Conservation (phyloP, 768 basidiomycete genomes). For the Mycena indigotica region DNA sequence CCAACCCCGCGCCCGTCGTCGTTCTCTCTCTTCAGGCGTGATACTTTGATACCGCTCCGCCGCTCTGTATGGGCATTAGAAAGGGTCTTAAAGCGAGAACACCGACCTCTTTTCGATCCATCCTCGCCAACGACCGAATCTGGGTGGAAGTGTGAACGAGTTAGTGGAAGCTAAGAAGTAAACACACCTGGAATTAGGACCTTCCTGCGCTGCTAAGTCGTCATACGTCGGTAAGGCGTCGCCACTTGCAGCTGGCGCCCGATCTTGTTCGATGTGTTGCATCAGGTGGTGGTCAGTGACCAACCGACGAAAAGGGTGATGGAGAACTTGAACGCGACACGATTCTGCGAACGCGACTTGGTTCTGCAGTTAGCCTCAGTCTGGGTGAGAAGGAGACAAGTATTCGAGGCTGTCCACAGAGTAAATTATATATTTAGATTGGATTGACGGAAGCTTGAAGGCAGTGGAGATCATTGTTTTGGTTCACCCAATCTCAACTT, state of each 20-base stretch:
- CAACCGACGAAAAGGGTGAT: background rate
- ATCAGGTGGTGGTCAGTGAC: conserved; percentile 1
- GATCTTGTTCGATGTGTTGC: conserved; percentile 48
- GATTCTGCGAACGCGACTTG: background rate
- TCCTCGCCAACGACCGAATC: conserved; percentile 82
- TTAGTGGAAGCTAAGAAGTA: background rate
- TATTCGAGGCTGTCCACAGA: too few relatives aligned
- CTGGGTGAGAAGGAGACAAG: too few relatives aligned
- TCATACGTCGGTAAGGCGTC: conserved; percentile 79
- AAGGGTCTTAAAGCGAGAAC: conserved; percentile 3
- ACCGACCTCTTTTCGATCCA: conserved; percentile 86
- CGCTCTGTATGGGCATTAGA: conserved; percentile 49
- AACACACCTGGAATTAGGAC: conserved; percentile 78
- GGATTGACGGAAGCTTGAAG: too few relatives aligned
- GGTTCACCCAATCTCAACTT: too few relatives aligned
- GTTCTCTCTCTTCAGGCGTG: conserved; percentile 56
- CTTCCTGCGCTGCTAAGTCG: conserved; percentile 73
- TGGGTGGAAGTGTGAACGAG: conserved; percentile 31
- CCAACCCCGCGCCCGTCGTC: conserved; percentile 73
- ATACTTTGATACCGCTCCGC: conserved; percentile 79
- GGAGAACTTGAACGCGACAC: background rate
- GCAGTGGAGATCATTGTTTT: too few relatives aligned
- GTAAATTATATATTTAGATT: too few relatives aligned
- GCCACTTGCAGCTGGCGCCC: conserved; percentile 30
- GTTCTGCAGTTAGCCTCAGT: too few relatives aligned